Evolutionary conservation across 805 yeast genomes (phyloP).

Genomic region (Starmerella kuoi): DNA sequence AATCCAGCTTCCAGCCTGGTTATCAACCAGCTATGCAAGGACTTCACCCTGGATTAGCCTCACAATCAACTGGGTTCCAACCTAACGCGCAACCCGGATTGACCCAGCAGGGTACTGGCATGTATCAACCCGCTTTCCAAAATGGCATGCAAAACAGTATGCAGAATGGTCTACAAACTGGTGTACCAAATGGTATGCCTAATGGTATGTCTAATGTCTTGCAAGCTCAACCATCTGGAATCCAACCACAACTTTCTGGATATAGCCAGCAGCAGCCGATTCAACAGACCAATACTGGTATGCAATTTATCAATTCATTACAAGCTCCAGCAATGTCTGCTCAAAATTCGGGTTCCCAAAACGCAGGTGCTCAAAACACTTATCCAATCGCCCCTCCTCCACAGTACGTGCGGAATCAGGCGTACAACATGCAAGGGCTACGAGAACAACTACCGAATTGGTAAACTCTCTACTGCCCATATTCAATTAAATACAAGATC

Average conservation of each 20-base stretch:
- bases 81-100: not conserved
- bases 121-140: not conserved
- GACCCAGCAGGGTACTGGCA: not conserved
- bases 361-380: not conserved
- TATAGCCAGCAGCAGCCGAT: not conserved
- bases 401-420: constrained; percentile 11
- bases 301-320: constrained; percentile 19
- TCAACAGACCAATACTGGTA: constrained; percentile 10
- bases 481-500: not conserved
- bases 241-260: constrained; percentile 3
- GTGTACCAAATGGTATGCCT: too few relatives aligned
- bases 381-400: constrained; percentile 12
- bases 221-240: too few relatives aligned
- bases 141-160: not conserved
- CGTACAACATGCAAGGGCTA: constrained; percentile 18
- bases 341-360: too few relatives aligned
- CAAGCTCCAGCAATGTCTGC: constrained; percentile 3
- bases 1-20: not conserved
- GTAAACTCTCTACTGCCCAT: not conserved
- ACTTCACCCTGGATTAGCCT: too few relatives aligned
- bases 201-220: too few relatives aligned
- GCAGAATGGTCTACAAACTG: too few relatives aligned
- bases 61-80: not conserved
- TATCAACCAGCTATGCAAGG: too few relatives aligned
- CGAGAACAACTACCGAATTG: constrained; percentile 18